Base-by-base conservation (phyloP, 352 stramenopile species). In the Chrysophaeum taylorii region DNA sequence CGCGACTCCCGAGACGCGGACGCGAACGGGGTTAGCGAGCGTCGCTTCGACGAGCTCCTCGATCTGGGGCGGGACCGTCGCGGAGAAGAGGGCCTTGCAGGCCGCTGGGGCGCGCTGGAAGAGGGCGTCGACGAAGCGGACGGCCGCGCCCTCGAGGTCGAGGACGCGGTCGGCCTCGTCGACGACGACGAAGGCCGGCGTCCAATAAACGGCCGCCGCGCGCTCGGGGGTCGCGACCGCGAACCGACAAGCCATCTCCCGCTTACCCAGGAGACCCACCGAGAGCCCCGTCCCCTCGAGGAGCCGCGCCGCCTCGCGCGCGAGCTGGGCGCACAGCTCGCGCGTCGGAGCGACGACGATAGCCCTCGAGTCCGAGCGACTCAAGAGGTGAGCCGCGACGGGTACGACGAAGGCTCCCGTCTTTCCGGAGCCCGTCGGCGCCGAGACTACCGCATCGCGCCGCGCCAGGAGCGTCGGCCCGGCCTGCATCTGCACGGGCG, bases 81-180 rank as follows among this genome's bases (percentile, higher is more conserved):
- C 96, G 67, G 88, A 97, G 79, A 99, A 99, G 74, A 99, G 88
- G 39, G 88, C 88, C 35, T 94, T 91, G 76, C 96, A 92, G 29
- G 86, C 85, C 38, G 83, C 90, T 72, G 35, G 90, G 89, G 66
- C 95, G 92, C 12, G 89, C 83, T 36, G 86, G 37, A 99, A 88
- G 71, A 99, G 90, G 52, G 93, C 88, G 79, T 99, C 95, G 64
- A 99, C 94, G 74, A 98, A 97, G 39, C 48, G 18, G 48, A 18
- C 48, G 18, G 25, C 48, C 18, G 48, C 25, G 78, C 81, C 62
- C 5, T 75, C 31, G 0, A 73, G 37, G 41, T 99, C 95, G 43
- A 99, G 92, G 9, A 99, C 81, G 72, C 94, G 91, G 81, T 99
- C 96, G 16, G 92, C 94, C 83, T 99, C 96, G 79, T 99, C 95